Evolutionary conservation across 371 early-diverging fungal species (phyloP).

Genomic region (Syncephalastrum contaminatum): DNA sequence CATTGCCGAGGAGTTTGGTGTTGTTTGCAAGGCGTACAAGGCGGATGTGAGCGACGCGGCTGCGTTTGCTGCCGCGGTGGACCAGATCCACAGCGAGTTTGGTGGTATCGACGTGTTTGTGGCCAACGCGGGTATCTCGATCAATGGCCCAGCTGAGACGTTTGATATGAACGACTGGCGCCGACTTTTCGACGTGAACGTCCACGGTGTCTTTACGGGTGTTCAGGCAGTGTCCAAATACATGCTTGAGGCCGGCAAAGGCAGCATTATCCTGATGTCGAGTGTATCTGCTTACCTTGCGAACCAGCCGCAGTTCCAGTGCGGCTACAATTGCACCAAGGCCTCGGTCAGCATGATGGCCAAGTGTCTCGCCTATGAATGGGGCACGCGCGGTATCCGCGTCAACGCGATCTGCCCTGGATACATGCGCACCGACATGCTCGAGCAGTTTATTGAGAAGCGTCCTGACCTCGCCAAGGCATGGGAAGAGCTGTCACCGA

Average conservation of each 20-base stretch:
- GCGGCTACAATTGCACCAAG: slow-evolving; percentile 59
- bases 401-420: slow-evolving; percentile 49
- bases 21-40: slow-evolving; percentile 45
- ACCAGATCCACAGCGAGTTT: slow-evolving; percentile 40
- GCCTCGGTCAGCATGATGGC: slow-evolving; percentile 64
- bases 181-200: slow-evolving; percentile 44
- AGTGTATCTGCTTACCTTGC: slow-evolving; percentile 45
- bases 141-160: slow-evolving; percentile 32
- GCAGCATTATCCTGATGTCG: slow-evolving; percentile 44
- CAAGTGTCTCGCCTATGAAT: slow-evolving; percentile 46
- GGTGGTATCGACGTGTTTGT: slow-evolving; percentile 47
- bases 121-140: slow-evolving; percentile 48
- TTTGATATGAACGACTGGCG: slow-evolving; percentile 38
- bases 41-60: slow-evolving; percentile 35
- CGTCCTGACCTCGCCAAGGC: slow-evolving; percentile 29
- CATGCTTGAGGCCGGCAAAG: slow-evolving; percentile 42
- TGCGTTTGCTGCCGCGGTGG: slow-evolving; percentile 28
- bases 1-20: slow-evolving; percentile 32
- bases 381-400: slow-evolving; percentile 45
- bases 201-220: slow-evolving; percentile 47
- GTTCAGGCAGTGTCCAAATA: slow-evolving; percentile 40
- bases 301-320: slow-evolving; percentile 47
- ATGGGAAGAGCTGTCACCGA: slow-evolving; percentile 41
- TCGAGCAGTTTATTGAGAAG: slow-evolving; percentile 29
- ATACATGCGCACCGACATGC: slow-evolving; percentile 49